Percentiles rank a stretch among this genome's conserved stretches.
phyloP scores from a whole-genome alignment of 495 filamentous ascomycete species.

The Hyaloscypha finlandica region DNA sequence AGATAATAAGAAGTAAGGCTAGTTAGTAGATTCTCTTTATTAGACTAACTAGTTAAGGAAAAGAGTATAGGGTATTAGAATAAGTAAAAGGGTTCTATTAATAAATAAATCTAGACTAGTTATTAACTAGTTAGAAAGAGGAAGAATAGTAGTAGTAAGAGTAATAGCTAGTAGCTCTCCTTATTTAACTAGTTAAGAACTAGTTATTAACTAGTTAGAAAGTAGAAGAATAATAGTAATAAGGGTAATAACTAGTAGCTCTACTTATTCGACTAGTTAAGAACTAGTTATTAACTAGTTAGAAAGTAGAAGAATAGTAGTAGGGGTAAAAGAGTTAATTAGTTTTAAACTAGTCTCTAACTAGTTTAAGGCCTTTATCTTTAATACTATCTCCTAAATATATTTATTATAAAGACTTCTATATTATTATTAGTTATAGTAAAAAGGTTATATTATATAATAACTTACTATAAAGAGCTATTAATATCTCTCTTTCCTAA shows the following conservation, averaged over 20 bases:
- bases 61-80: neutral
- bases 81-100: too few relatives aligned
- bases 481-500: neutral
- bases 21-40: neutral
- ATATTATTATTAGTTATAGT: neutral
- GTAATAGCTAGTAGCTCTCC: neutral
- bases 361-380: neutral
- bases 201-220: too few relatives aligned
- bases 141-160: neutral
- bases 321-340: neutral
- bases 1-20: neutral
- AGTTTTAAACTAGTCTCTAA: too few relatives aligned
- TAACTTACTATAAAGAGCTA: neutral
- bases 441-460: neutral
- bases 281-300: constrained; percentile 2
- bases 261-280: too few relatives aligned
- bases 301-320: neutral
- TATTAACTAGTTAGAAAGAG: neutral
- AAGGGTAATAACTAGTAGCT: too few relatives aligned
- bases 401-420: neutral
- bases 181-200: neutral
- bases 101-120: too few relatives aligned
- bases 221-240: too few relatives aligned
- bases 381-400: neutral
- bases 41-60: neutral